Evolutionary conservation across 108 stramenopile genomes (phyloP).

Genomic region (Cyclotella sp.): DNA sequence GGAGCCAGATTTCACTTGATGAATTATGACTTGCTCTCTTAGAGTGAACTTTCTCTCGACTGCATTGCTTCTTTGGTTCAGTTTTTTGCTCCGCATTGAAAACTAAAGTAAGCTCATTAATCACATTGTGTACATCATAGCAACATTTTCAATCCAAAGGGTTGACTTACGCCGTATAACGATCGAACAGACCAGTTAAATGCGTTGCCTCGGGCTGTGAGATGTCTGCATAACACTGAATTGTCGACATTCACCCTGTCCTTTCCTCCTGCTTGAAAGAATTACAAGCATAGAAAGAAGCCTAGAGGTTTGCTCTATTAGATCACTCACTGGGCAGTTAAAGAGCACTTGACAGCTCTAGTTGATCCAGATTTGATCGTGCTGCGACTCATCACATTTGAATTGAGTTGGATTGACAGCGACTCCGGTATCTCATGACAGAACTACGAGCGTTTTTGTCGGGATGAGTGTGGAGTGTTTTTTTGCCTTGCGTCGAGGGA

Average conservation of each 20-base stretch:
- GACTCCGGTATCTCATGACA: slow-evolving; percentile 1
- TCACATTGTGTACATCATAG: slow-evolving; percentile 66
- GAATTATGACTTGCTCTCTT: no score
- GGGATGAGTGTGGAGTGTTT: slow-evolving; percentile 25
- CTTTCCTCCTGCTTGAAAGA: slow-evolving; percentile 24
- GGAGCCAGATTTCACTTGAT: slow-evolving; percentile 24
- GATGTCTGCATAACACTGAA: slow-evolving; percentile 29
- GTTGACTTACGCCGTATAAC: slow-evolving; percentile 75
- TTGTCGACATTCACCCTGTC: slow-evolving; percentile 64
- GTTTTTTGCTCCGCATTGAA: no score
- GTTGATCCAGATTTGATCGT: slow-evolving; percentile 86
- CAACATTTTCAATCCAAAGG: slow-evolving; percentile 93
- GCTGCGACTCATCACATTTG: slow-evolving; percentile 69
- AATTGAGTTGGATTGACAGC: slow-evolving; percentile 28
- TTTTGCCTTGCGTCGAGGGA: slow-evolving; percentile 26
- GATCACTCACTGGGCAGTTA: slow-evolving; percentile 60
- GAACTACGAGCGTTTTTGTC: slow-evolving; percentile 1
- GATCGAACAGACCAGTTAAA: slow-evolving; percentile 79
- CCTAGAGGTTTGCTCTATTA: slow-evolving; percentile 87
- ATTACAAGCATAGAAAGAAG: slow-evolving; percentile 92
- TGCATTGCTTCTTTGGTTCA: no score
- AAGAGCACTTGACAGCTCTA: slow-evolving; percentile 67
- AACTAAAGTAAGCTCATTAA: not conserved
- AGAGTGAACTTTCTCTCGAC: no score
- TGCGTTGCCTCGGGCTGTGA: slow-evolving; percentile 84